Base-by-base conservation (phyloP, 2,329 filamentous ascomycete species). In the Aspergillus viridinutans region DNA sequence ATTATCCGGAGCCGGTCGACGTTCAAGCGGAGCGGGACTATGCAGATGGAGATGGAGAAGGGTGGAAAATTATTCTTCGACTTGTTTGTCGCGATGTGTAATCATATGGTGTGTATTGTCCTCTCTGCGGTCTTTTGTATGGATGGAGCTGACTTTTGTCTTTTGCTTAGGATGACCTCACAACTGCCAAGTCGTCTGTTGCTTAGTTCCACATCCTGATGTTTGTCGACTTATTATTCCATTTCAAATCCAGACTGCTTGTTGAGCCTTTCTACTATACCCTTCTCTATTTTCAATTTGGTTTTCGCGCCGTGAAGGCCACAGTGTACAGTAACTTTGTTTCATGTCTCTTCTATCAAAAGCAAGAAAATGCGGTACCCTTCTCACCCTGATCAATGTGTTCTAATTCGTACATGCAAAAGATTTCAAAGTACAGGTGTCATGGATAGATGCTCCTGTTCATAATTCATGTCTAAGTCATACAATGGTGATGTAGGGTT, bases 41-140 rank as follows among this genome's bases (percentile, higher is more conserved):
- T 96, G 92, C 92, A 96, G 76, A 85, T 90, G 64, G 92, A 96
- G 78, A 96, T 97, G 92, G 89, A 89, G 73, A 85, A 85, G 60
- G 92, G 92, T 28, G 90, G 90, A 54, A 89, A 89, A 69, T 80
- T 96, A 58, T 96, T 96, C 79, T 97, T 96, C 71, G 92, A 96
- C 71, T 80, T 96, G 48, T 97, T 96, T 72, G 92, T 96, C 52
- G 91, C 92, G 20, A 85, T 96, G 76, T 92, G 90, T 76, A 96
- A 96, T 72, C 90, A 96, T 70, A 89, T 96, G 69, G 90, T 81
- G 85, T 72, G 88, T 75, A 10, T 52, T 47, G 12, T 23, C 23
- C 17, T 45, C 38, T 29, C 4, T 43, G 23, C 2, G 20, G 7
- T 17, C 20, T 14, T 21, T 21, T 20, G 10, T 26, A 12, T 14